Evolutionary conservation across 371 early-diverging fungal species (phyloP).

Genomic region (Mucor mucedo): DNA sequence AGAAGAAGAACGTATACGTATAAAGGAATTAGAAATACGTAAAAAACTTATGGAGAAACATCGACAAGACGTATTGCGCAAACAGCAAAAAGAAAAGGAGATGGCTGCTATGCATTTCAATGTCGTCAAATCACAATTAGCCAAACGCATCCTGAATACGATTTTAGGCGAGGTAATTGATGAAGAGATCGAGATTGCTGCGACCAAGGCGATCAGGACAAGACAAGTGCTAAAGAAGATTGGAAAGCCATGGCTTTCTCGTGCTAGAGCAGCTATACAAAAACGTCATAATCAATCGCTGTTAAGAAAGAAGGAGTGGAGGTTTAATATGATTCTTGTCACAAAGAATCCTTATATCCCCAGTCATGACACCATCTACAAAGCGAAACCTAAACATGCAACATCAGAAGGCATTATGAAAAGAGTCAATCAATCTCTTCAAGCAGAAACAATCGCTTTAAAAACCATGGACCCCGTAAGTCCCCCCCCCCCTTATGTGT

Average conservation of each 20-base stretch:
- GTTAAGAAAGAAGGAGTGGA: neutral
- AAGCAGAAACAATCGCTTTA: slow-evolving; percentile 11
- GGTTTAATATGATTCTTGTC: slow-evolving; percentile 7
- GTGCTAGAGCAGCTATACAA: neutral
- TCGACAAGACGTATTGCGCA: slow-evolving; percentile 4
- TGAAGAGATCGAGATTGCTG: neutral
- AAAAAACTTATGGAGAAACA: neutral
- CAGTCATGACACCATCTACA: neutral
- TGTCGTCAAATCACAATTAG: slow-evolving; percentile 5
- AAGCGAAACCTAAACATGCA: neutral
- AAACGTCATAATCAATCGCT: neutral
- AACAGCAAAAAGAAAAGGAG: slow-evolving; percentile 10
- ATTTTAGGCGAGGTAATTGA: slow-evolving; percentile 3
- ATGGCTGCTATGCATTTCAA: slow-evolving; percentile 15
- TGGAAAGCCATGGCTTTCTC: neutral
- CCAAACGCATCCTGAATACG: neutral
- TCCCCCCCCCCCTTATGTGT: too few relatives aligned
- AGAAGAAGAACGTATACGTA: slow-evolving; percentile 4
- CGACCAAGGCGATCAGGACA: neutral
- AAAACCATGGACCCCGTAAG: slow-evolving; percentile 13
- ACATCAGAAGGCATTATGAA: slow-evolving; percentile 7
- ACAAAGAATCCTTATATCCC: slow-evolving; percentile 10
- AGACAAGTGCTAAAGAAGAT: neutral
- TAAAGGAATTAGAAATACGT: neutral
- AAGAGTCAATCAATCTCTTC: slow-evolving; percentile 8